These are phyloP conservation scores for Puccinia horiana DNA, from an alignment of 1,284 basidiomycete genomes.

Conservation along the genomic window DNA sequence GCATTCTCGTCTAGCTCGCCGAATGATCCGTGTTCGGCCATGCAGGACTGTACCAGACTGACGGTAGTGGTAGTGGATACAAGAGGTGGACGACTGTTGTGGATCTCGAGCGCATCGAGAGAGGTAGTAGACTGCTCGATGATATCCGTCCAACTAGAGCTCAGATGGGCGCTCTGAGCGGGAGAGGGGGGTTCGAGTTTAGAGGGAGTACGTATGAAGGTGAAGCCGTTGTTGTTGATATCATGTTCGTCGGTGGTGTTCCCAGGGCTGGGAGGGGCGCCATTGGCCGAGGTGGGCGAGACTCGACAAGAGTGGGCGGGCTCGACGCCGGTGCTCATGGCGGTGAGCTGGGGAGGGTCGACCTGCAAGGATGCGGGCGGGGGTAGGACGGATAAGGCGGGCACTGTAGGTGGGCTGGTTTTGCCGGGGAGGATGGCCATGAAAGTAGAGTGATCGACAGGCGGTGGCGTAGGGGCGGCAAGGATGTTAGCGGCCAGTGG, in stretches of 20 bases:
- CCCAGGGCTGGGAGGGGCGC: background rate
- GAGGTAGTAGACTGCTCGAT: background rate
- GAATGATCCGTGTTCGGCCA: conserved; percentile 1
- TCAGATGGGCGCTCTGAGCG: background rate
- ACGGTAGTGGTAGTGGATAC: background rate
- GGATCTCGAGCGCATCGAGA: background rate
- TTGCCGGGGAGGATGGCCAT: conserved; percentile 14
- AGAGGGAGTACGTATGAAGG: conserved; percentile 1
- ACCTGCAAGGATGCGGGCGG: background rate
- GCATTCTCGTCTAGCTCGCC: background rate
- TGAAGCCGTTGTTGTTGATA: background rate
- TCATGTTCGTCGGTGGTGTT: background rate
- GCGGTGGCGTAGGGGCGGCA: background rate
- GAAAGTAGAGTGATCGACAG: conserved; percentile 19
- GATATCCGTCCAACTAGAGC: conserved; percentile 14
- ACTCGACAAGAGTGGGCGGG: background rate
- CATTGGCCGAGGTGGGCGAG: background rate
- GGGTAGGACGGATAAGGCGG: background rate
- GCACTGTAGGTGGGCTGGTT: background rate
- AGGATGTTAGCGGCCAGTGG: conserved; percentile 7
- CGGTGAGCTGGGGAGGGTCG: background rate
- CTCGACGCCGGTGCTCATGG: background rate
- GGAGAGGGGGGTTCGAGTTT: background rate
- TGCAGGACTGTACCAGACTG: conserved; percentile 11
- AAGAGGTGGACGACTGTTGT: background rate